Percentiles rank a stretch among this genome's conserved stretches.
Evolutionary conservation across 1,139 yeast species (phyloP).

Genomic region (Suhomyces guaymorum): DNA sequence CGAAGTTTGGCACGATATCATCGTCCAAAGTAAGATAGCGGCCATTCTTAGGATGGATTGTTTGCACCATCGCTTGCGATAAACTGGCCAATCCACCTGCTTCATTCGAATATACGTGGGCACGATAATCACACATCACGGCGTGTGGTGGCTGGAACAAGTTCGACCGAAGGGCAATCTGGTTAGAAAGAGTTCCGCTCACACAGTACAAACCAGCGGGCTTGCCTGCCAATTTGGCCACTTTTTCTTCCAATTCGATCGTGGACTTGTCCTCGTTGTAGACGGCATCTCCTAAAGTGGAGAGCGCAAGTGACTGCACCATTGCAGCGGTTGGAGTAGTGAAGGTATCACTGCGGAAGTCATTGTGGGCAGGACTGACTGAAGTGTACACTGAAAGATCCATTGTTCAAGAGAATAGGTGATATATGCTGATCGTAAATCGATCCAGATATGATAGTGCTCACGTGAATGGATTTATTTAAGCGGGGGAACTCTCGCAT

Average conservation of each 20-base stretch:
- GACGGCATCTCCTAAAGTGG: constrained; percentile 83
- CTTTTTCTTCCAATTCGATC: constrained; percentile 59
- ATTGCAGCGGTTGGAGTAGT: constrained; percentile 46
- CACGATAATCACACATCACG: constrained; percentile 78
- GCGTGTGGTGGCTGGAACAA: constrained; percentile 85
- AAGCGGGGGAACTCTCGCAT: no score
- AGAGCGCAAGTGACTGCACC: constrained; percentile 36
- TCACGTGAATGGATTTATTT: no score
- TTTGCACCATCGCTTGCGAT: constrained; percentile 90
- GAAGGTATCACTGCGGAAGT: constrained; percentile 50
- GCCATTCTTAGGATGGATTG: constrained; percentile 77
- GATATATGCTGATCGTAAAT: no score
- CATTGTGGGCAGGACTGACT: constrained; percentile 35
- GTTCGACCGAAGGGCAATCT: constrained; percentile 78
- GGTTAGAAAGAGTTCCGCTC: constrained; percentile 91
- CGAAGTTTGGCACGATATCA: constrained; percentile 55
- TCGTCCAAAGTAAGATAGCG: constrained; percentile 79
- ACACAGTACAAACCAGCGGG: constrained; percentile 83
- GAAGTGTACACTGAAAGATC: constrained; percentile 9
- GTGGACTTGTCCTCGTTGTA: constrained; percentile 82
- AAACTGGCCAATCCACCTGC: constrained; percentile 90
- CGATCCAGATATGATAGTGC: no score
- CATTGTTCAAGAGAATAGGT: constrained; percentile 4
- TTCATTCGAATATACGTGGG: constrained; percentile 81
- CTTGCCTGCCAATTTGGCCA: constrained; percentile 74